Conservation (phyloP, 441 rosid species). For the Mallotus japonicus region DNA sequence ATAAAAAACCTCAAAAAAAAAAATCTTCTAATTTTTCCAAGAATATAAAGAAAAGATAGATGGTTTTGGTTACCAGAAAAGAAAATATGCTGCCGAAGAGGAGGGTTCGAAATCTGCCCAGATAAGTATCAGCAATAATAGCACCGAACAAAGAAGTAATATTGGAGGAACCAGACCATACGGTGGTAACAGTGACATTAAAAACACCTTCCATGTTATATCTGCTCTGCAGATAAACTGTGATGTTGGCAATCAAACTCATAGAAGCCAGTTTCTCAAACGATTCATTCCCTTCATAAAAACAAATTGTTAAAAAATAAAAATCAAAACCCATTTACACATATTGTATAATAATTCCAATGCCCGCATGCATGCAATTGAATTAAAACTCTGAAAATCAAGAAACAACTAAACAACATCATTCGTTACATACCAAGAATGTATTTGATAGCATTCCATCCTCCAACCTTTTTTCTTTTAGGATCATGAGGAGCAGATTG, state of each 20-base stretch:
- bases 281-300: conserved; percentile 47
- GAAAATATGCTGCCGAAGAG: conserved; percentile 43
- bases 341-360: no score
- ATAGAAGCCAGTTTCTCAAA: conserved; percentile 67
- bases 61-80: conserved; percentile 35
- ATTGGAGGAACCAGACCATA: conserved; percentile 53
- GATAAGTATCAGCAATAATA: conserved; percentile 49
- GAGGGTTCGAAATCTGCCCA: conserved; percentile 51
- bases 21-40: no score
- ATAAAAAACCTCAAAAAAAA: no score
- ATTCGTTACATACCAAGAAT: conserved; percentile 28
- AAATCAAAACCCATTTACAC: neutral
- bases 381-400: no score
- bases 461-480: conserved; percentile 22
- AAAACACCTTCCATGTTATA: conserved; percentile 41
- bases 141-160: conserved; percentile 50
- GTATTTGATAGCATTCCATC: conserved; percentile 44
- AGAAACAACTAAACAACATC: no score
- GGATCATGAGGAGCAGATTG: neutral
- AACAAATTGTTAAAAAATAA: no score
- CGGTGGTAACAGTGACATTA: conserved; percentile 30
- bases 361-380: no score
- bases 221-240: conserved; percentile 41
- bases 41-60: neutral
- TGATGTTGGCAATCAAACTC: conserved; percentile 47